phyloP scores from a whole-genome alignment of 441 rosid species.

The Croton setiger region DNA sequence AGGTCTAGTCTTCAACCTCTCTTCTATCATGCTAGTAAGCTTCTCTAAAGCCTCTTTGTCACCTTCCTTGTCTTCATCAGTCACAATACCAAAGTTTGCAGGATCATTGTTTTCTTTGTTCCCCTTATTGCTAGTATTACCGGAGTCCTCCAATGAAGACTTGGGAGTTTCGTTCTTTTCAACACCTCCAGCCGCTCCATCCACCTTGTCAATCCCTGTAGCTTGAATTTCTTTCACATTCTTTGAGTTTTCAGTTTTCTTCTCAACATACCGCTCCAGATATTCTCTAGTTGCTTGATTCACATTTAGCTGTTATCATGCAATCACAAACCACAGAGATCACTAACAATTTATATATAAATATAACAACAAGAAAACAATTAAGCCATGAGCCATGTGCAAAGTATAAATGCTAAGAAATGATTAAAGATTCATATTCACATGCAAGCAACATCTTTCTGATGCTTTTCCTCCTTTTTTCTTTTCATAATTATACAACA shows the following conservation, averaged over 20 bases:
- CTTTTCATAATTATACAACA: background rate
- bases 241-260: slow-evolving; percentile 68
- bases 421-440: background rate
- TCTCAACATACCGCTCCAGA: slow-evolving; percentile 74
- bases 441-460: background rate
- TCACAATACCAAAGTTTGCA: slow-evolving; percentile 67
- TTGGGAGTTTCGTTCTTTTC: slow-evolving; percentile 43
- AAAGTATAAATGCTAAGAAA: background rate
- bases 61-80: slow-evolving; percentile 78
- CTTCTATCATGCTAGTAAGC: slow-evolving; percentile 68
- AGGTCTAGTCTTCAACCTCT: slow-evolving; percentile 79
- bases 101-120: slow-evolving; percentile 56
- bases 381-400: background rate
- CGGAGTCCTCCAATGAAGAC: slow-evolving; percentile 39
- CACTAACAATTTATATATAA: background rate
- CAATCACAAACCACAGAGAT: slow-evolving; percentile 11
- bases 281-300: slow-evolving; percentile 89
- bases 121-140: slow-evolving; percentile 44
- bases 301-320: slow-evolving; percentile 65
- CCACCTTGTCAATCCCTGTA: slow-evolving; percentile 44
- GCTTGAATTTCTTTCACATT: slow-evolving; percentile 53
- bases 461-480: background rate
- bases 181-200: slow-evolving; percentile 31
- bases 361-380: background rate
- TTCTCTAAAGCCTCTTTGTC: slow-evolving; percentile 74